Evolutionary conservation across 495 filamentous ascomycete species (phyloP).

Genomic region (Aspergillus nidulans): DNA sequence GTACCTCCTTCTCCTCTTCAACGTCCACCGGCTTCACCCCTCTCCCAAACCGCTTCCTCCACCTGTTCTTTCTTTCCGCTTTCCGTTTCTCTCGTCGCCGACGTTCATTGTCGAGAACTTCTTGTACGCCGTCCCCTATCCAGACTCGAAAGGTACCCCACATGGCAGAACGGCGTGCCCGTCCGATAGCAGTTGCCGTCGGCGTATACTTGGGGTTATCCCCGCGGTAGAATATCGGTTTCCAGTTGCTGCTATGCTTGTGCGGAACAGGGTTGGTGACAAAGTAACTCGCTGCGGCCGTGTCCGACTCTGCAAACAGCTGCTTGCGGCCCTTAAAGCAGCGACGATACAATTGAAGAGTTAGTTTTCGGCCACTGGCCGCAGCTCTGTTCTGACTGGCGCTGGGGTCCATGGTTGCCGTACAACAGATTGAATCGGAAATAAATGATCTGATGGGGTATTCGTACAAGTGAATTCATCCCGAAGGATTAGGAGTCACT

Average conservation of each 20-base stretch:
- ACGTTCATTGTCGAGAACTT: slow-evolving; percentile 7
- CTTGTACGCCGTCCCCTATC: slow-evolving; percentile 9
- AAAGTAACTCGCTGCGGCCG: slow-evolving; percentile 7
- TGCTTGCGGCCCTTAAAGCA: slow-evolving; percentile 8
- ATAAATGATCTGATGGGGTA: neutral
- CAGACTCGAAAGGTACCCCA: slow-evolving; percentile 5
- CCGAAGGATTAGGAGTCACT: no score
- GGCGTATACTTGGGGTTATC: slow-evolving; percentile 14
- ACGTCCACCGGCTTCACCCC: neutral
- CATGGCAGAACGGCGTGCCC: neutral
- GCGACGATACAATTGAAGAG: slow-evolving; percentile 4
- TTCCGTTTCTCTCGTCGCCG: neutral
- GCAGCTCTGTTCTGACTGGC: neutral
- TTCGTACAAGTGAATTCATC: no score
- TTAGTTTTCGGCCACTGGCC: neutral
- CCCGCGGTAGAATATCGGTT: slow-evolving; percentile 11
- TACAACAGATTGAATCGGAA: neutral
- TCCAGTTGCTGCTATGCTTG: slow-evolving; percentile 1
- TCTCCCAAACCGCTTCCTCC: slow-evolving; percentile 3
- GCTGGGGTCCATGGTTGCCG: neutral
- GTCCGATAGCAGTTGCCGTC: slow-evolving; percentile 2
- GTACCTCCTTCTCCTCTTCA: slow-evolving; percentile 1
- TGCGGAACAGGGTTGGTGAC: slow-evolving; percentile 10
- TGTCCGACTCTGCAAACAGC: slow-evolving; percentile 3
- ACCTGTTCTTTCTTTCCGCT: slow-evolving; percentile 6